Percentiles rank a stretch among this genome's conserved stretches.
Evolutionary conservation across 345 rosid genomes (phyloP).

Genomic region (Excoecaria cochinchinensis): DNA sequence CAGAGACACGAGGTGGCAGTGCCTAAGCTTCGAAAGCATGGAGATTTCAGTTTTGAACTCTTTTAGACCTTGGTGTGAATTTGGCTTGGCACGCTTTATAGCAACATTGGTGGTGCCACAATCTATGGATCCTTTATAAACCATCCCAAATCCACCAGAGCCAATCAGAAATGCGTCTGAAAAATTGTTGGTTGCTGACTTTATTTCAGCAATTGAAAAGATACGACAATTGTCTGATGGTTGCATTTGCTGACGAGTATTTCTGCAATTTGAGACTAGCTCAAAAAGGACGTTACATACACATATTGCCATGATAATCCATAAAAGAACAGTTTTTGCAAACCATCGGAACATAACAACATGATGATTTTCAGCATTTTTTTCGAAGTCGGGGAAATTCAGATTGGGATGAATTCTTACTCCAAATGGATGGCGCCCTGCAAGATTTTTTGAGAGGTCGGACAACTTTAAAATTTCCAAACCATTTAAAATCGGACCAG

Average conservation of each 20-base stretch:
- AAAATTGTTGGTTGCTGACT: slow-evolving; percentile 10
- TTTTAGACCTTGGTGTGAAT: slow-evolving; percentile 11
- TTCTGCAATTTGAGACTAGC: not conserved
- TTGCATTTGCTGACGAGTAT: not conserved
- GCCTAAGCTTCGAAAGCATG: slow-evolving; percentile 4
- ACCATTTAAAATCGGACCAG: slow-evolving; percentile 6
- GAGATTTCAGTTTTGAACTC: slow-evolving; percentile 13
- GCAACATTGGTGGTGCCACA: not conserved
- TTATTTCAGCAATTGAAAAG: not conserved
- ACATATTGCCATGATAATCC: not conserved
- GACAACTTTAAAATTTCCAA: slow-evolving; percentile 12
- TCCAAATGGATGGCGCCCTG: slow-evolving; percentile 7
- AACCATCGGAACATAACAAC: not conserved
- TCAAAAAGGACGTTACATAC: not conserved
- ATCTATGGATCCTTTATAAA: not conserved
- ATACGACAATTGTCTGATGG: not conserved
- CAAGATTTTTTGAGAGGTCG: slow-evolving; percentile 1
- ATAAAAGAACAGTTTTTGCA: not conserved
- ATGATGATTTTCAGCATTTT: not conserved
- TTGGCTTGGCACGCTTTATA: not conserved
- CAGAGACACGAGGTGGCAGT: not conserved
- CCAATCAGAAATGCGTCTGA: not conserved
- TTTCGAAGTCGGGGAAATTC: not conserved
- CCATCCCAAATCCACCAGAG: slow-evolving; percentile 4
- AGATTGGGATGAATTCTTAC: not conserved